Evolutionary conservation across 495 filamentous ascomycete species (phyloP).

Genomic region (Cercophora scortea): DNA sequence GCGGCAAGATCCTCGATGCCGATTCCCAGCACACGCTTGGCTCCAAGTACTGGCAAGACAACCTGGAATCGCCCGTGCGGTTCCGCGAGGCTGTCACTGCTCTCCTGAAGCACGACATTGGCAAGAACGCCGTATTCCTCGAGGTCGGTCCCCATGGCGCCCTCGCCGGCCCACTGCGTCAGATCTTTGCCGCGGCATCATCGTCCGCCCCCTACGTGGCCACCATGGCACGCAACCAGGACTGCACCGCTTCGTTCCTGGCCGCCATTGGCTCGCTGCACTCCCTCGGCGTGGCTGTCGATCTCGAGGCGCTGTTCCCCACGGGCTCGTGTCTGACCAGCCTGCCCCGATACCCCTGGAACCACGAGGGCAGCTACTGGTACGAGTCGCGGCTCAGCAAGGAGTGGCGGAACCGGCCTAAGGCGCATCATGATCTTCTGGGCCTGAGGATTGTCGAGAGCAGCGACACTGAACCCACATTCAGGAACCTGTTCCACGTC

Average conservation of each 20-base stretch:
- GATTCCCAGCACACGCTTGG: conserved; percentile 3
- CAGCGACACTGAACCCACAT: conserved; percentile 32
- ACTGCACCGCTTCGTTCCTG: conserved; percentile 15
- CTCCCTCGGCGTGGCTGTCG: conserved; percentile 19
- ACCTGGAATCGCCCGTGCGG: conserved; percentile 37
- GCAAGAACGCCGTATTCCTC: conserved; percentile 16
- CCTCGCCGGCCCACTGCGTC: conserved; percentile 39
- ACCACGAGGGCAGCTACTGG: conserved; percentile 32
- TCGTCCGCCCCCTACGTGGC: conserved; percentile 11
- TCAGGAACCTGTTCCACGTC: conserved; percentile 33
- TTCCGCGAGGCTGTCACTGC: conserved; percentile 29
- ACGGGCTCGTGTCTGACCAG: not conserved
- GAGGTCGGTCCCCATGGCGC: conserved; percentile 55
- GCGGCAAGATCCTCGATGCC: conserved; percentile 17
- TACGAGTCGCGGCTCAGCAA: conserved; percentile 29
- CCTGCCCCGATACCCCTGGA: conserved; percentile 33
- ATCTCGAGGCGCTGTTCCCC: conserved; percentile 15
- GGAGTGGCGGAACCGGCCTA: conserved; percentile 32
- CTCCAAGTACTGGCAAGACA: conserved; percentile 33
- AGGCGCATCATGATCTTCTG: conserved; percentile 34
- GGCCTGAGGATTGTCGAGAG: conserved; percentile 28
- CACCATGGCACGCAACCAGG: conserved; percentile 18
- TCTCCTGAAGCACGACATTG: conserved; percentile 13
- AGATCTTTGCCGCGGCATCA: conserved; percentile 8
- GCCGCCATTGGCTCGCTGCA: conserved; percentile 24